Conservation (phyloP, 768 basidiomycete species). For the Chalciporus pseudorubinellus region DNA sequence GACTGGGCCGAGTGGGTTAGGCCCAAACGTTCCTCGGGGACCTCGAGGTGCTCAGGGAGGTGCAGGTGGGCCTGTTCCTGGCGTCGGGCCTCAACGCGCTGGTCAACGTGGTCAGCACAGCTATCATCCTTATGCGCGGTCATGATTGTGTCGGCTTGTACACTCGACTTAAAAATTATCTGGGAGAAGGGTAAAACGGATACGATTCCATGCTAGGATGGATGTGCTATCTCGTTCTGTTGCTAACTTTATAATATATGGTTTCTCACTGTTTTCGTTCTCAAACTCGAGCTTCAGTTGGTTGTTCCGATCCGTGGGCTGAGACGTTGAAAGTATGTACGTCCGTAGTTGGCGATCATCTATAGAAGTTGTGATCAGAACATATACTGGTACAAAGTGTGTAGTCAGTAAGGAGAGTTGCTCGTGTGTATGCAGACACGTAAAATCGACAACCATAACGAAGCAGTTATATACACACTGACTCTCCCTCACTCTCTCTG, state of each 20-base stretch:
- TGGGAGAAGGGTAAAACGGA: conserved; percentile 1
- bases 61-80: conserved; percentile 46
- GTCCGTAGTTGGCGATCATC: no score
- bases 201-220: conserved; percentile 2
- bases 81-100: conserved; percentile 71
- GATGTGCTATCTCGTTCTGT: conserved; percentile 4
- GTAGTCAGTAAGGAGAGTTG: no score
- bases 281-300: no score
- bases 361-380: no score
- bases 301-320: no score
- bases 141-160: conserved; percentile 12
- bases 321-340: no score
- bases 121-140: conserved; percentile 84
- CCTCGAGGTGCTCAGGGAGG: conserved; percentile 59
- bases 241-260: conserved; percentile 17
- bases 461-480: no score
- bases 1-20: conserved; percentile 42
- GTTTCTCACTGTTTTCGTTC: neutral
- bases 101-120: conserved; percentile 73
- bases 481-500: no score
- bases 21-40: conserved; percentile 62
- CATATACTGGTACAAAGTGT: no score
- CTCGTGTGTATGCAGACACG: no score
- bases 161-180: conserved; percentile 15
- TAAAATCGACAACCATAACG: no score